A percentile compares a stretch with the other conserved stretches of the same genome.
These are phyloP conservation scores for Penicillium sp. DNA, from an alignment of 2,329 filamentous ascomycete species.

Conservation along the genomic window DNA sequence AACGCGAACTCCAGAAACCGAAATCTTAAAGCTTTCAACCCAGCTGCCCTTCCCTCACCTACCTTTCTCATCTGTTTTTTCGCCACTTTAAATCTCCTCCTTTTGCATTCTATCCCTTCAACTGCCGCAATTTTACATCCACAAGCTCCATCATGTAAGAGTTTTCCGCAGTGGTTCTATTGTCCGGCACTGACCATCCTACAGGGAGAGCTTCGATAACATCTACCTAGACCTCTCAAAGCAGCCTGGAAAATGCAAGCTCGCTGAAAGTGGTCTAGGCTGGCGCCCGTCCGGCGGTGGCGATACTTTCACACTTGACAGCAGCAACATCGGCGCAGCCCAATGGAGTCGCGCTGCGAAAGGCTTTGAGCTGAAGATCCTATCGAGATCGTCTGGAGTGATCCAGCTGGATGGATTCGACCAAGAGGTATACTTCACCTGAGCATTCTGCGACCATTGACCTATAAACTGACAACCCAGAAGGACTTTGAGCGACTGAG, in stretches of 20 bases:
- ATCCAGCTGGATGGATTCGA: conserved; percentile 94
- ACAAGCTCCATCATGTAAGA: conserved; percentile 36
- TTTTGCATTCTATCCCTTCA: neutral
- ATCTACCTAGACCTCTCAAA: conserved; percentile 96
- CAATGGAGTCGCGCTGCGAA: conserved; percentile 94
- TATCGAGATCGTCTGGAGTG: conserved; percentile 77
- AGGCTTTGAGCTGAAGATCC: conserved; percentile 90
- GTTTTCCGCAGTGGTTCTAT: neutral
- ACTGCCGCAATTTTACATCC: conserved; percentile 13
- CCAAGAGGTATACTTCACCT: conserved; percentile 60
- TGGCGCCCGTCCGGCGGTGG: conserved; percentile 89
- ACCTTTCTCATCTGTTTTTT: neutral
- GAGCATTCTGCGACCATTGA: neutral
- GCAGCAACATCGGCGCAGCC: conserved; percentile 76
- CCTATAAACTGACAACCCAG: conserved; percentile 11
- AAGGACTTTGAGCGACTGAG: conserved; percentile 83
- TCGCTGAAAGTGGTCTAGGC: conserved; percentile 89
- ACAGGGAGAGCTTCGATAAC: conserved; percentile 89
- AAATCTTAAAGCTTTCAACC: conserved; percentile 20
- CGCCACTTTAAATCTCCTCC: neutral
- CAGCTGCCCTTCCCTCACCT: neutral
- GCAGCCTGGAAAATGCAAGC: conserved; percentile 86
- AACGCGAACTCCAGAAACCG: conserved; percentile 22
- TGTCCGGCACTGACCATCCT: conserved; percentile 11
- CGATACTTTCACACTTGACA: conserved; percentile 90